These are phyloP conservation scores for Kodamaea neixiangensis DNA, from an alignment of 805 yeast genomes.

Conservation along the genomic window DNA sequence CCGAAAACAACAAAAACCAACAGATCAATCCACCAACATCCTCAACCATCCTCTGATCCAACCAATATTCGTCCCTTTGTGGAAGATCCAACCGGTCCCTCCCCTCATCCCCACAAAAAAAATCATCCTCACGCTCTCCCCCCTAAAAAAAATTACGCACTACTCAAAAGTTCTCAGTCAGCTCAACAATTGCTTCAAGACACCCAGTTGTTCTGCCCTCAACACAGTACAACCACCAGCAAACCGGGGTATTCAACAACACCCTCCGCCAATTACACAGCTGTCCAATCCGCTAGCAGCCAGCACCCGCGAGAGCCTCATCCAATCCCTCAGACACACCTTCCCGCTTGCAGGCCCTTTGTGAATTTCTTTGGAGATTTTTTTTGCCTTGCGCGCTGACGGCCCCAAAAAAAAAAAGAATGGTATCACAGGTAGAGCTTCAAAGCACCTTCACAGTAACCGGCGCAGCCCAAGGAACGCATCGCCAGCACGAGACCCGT, in stretches of 20 bases:
- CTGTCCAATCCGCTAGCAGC: too few relatives aligned
- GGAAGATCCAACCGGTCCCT: not conserved
- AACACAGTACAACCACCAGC: too few relatives aligned
- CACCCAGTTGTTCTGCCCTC: too few relatives aligned
- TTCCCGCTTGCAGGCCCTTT: not conserved
- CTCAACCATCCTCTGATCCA: not conserved
- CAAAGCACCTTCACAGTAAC: constrained; percentile 1
- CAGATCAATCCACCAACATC: not conserved
- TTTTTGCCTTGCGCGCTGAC: not conserved
- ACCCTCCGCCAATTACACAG: too few relatives aligned
- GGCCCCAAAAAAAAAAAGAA: constrained; percentile 2
- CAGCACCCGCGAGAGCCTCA: too few relatives aligned
- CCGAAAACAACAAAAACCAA: not conserved
- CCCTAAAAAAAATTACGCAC: not conserved
- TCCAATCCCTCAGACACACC: too few relatives aligned
- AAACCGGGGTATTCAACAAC: too few relatives aligned
- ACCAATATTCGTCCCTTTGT: not conserved
- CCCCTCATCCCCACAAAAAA: constrained; percentile 8
- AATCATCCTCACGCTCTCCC: constrained; percentile 3
- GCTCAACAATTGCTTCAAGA: not conserved
- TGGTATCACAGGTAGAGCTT: constrained; percentile 5
- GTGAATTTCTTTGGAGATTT: not conserved
- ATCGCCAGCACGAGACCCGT: not conserved
- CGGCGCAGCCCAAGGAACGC: not conserved
- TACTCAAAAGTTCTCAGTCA: not conserved